Evolutionary conservation across 2,329 filamentous ascomycete genomes (phyloP).

Genomic region (Colletotrichum cuscutae): DNA sequence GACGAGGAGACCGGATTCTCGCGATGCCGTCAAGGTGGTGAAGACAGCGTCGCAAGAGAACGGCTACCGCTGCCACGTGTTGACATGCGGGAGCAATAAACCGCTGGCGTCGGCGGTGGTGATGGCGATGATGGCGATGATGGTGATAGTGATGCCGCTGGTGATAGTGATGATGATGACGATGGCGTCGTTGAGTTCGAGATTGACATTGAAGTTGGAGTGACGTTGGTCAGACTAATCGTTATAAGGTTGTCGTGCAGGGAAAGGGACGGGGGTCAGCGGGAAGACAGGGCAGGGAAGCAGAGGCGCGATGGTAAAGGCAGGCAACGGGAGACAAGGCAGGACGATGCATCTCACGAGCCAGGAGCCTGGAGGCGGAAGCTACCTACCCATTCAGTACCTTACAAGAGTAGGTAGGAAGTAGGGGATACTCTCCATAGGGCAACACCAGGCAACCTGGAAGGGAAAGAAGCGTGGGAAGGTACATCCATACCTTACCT

Average conservation of each 20-base stretch:
- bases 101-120: too few species aligned
- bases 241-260: conserved; percentile 2
- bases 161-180: too few species aligned
- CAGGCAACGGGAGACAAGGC: conserved; percentile 7
- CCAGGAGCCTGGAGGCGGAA: neutral
- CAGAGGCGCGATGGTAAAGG: conserved; percentile 3
- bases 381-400: too few species aligned
- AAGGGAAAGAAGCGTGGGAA: too few species aligned
- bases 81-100: neutral
- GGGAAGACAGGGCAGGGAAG: conserved; percentile 26
- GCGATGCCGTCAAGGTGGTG: neutral
- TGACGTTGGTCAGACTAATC: conserved; percentile 5
- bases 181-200: neutral
- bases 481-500: too few species aligned
- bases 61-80: neutral
- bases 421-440: too few species aligned
- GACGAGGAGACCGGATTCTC: neutral
- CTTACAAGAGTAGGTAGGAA: too few species aligned
- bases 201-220: neutral
- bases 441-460: too few species aligned
- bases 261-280: conserved; percentile 26
- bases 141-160: too few species aligned
- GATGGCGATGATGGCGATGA: too few species aligned
- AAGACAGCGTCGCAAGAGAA: neutral
- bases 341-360: conserved; percentile 18